Percentiles rank a stretch among this genome's conserved stretches.
phyloP scores from a whole-genome alignment of 345 rosid genomes.

The Melaleuca quinquenervia region DNA sequence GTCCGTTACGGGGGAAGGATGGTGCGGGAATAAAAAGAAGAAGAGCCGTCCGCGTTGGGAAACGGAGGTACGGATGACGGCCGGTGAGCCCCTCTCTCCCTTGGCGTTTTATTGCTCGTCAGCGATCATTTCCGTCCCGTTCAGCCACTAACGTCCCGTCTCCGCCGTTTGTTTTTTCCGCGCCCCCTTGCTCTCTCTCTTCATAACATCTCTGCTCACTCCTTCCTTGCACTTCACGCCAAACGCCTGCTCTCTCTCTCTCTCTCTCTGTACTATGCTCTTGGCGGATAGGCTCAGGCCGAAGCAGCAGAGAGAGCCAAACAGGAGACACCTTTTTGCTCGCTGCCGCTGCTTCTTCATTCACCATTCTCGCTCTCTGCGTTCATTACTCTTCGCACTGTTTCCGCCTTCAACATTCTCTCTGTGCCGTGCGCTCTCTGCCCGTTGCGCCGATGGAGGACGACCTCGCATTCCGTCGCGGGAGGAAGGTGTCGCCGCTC shows the following conservation, averaged over 20 bases:
- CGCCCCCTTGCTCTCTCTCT: slow-evolving; percentile 27
- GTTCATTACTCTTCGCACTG: not conserved
- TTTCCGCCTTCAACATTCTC: not conserved
- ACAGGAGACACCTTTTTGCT: not conserved
- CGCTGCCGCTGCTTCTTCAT: not conserved
- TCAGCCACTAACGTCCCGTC: slow-evolving; percentile 41
- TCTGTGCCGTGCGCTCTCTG: not conserved
- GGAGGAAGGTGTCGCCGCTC: slow-evolving; percentile 2
- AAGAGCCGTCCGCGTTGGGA: slow-evolving; percentile 19
- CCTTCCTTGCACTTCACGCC: slow-evolving; percentile 71
- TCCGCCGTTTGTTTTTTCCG: slow-evolving; percentile 51
- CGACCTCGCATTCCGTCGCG: not conserved
- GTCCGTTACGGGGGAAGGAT: not conserved
- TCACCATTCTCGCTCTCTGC: not conserved
- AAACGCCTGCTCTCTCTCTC: slow-evolving; percentile 37
- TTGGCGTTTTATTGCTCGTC: not conserved
- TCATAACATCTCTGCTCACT: slow-evolving; percentile 40
- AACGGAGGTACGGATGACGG: slow-evolving; percentile 46
- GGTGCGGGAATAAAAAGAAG: not conserved
- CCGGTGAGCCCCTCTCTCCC: slow-evolving; percentile 3
- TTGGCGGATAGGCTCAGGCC: not conserved
- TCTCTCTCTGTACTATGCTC: not conserved
- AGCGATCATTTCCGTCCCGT: not conserved
- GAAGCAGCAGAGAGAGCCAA: not conserved
- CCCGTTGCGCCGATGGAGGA: not conserved